phyloP scores from a whole-genome alignment of 371 early-diverging fungal species.

The Dipsacomyces acuminosporus region DNA sequence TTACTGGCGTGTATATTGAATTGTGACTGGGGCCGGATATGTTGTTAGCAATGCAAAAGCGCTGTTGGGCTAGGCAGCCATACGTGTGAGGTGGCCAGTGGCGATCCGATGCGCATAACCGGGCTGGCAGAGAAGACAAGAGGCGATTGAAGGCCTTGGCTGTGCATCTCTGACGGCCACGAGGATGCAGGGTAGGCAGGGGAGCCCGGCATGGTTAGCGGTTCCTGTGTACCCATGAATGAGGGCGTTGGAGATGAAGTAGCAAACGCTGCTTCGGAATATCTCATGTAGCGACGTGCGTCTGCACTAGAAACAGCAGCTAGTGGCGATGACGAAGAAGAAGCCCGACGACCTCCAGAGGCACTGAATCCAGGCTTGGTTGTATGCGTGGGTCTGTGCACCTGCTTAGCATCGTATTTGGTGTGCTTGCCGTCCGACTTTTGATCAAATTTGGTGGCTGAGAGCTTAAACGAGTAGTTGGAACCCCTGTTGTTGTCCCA shows the following conservation, averaged over 20 bases:
- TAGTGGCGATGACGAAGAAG: neutral
- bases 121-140: constrained; percentile 18
- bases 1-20: too few species aligned
- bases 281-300: constrained; percentile 39
- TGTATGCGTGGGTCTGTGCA: neutral
- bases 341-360: neutral
- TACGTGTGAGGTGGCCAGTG: constrained; percentile 12
- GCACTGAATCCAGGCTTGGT: neutral
- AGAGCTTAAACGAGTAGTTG: constrained; percentile 53
- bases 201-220: neutral
- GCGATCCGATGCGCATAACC: constrained; percentile 16
- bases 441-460: neutral
- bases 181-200: neutral
- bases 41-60: constrained; percentile 20
- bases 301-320: constrained; percentile 8
- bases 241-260: neutral
- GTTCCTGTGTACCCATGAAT: neutral
- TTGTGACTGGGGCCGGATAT: too few species aligned
- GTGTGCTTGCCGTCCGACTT: too few species aligned
- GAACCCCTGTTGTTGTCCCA: constrained; percentile 80
- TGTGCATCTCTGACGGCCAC: neutral
- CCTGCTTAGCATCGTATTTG: too few species aligned
- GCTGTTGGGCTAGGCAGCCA: constrained; percentile 18
- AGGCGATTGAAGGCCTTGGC: neutral
- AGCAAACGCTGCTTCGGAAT: constrained; percentile 30